Conservation (phyloP, 148 eudicot species). For the Cornus kousa region DNA sequence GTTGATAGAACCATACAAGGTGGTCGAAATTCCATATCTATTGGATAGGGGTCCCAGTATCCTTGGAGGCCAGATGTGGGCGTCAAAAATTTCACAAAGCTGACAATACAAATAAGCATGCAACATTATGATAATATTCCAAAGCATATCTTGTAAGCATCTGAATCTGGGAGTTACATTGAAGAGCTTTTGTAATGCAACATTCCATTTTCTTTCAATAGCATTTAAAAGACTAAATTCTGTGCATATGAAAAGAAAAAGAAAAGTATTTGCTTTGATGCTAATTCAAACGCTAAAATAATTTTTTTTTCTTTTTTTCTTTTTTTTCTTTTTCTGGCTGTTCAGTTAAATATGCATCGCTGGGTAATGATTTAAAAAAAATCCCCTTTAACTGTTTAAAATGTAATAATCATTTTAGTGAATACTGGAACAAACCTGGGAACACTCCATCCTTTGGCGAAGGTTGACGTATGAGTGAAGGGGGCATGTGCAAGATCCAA, state of each 20-base stretch:
- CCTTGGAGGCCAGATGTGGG: conserved; percentile 89
- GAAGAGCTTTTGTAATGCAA: too few relatives aligned
- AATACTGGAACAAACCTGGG: conserved; percentile 54
- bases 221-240: background rate
- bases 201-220: background rate
- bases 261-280: too few relatives aligned
- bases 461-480: conserved; percentile 90
- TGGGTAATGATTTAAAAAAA: background rate
- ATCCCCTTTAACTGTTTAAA: too few relatives aligned
- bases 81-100: conserved; percentile 94
- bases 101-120: conserved; percentile 25
- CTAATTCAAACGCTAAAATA: too few relatives aligned
- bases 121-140: background rate
- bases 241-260: too few relatives aligned
- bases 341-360: too few relatives aligned
- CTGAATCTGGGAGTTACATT: too few relatives aligned
- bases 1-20: conserved; percentile 98
- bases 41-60: conserved; percentile 96
- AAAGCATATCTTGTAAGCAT: background rate
- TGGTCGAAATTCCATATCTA: conserved; percentile 94
- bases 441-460: conserved; percentile 95
- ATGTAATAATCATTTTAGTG: too few relatives aligned
- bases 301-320: too few relatives aligned
- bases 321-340: too few relatives aligned
- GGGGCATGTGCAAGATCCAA: conserved; percentile 97